A percentile compares a stretch with the other conserved stretches of the same genome.
These are phyloP conservation scores for Trapa incisa DNA, from an alignment of 345 rosid species.

Conservation along the genomic window DNA sequence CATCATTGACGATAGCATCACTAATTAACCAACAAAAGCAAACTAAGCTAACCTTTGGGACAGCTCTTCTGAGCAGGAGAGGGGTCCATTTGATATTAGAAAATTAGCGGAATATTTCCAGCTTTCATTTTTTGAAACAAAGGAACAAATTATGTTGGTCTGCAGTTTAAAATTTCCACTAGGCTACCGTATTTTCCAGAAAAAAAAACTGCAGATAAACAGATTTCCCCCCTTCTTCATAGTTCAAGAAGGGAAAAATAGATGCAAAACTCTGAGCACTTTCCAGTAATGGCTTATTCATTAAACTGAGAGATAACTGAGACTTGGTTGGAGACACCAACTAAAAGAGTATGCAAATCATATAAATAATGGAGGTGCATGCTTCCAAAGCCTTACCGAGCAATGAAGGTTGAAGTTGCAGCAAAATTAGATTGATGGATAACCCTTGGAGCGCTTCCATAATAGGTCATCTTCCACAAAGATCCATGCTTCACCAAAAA, in stretches of 20 bases:
- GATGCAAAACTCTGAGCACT: neutral
- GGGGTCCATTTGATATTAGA: neutral
- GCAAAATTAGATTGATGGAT: constrained; percentile 93
- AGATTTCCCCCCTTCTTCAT: neutral
- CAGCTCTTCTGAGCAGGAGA: neutral
- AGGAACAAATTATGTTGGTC: neutral
- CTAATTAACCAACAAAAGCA: neutral
- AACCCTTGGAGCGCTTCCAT: constrained; percentile 78
- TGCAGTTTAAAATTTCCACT: neutral
- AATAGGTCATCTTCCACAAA: constrained; percentile 85
- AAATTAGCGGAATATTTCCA: neutral
- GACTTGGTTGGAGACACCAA: neutral
- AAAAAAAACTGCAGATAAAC: neutral
- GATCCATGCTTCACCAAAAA: constrained; percentile 92
- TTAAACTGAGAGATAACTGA: neutral
- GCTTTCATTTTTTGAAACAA: neutral
- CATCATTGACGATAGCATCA: constrained; percentile 2
- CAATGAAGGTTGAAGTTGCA: constrained; percentile 89
- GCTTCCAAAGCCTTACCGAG: constrained; percentile 50
- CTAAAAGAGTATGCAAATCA: neutral
- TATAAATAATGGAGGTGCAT: neutral
- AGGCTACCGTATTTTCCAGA: neutral
- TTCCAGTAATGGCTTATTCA: neutral
- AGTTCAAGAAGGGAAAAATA: neutral
- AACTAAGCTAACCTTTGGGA: neutral